Conservation (phyloP, 345 rosid species). For the Diplotaxis tenuifolia region DNA sequence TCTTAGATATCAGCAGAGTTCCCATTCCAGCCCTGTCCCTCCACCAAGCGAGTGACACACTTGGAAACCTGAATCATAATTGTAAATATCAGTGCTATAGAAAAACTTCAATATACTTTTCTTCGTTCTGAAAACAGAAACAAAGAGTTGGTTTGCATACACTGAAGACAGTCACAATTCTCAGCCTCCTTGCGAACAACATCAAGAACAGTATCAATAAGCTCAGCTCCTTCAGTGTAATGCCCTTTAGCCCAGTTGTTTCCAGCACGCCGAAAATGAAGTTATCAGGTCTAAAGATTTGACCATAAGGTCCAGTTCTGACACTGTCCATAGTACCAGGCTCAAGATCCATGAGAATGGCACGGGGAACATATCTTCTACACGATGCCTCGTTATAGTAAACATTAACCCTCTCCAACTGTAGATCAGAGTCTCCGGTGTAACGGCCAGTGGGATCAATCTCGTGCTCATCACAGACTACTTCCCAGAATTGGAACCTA, state of each 20-base stretch:
- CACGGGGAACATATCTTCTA: slow-evolving; percentile 71
- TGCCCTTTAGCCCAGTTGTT: slow-evolving; percentile 88
- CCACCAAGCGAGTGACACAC: slow-evolving; percentile 84
- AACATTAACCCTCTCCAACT: slow-evolving; percentile 68
- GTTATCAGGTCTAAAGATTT: slow-evolving; percentile 69
- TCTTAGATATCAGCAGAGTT: slow-evolving; percentile 68
- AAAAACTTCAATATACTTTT: neutral
- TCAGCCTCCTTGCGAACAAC: slow-evolving; percentile 79
- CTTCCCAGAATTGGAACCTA: slow-evolving; percentile 87
- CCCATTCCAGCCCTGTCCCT: slow-evolving; percentile 88
- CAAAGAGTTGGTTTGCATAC: slow-evolving; percentile 18
- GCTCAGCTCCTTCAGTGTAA: slow-evolving; percentile 80
- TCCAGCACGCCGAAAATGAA: slow-evolving; percentile 75
- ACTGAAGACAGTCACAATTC: slow-evolving; percentile 77
- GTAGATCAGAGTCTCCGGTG: slow-evolving; percentile 59
- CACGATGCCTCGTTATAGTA: slow-evolving; percentile 80
- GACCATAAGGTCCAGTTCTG: slow-evolving; percentile 73
- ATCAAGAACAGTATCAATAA: slow-evolving; percentile 68
- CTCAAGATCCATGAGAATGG: slow-evolving; percentile 77
- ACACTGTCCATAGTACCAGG: slow-evolving; percentile 82
- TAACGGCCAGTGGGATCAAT: slow-evolving; percentile 78
- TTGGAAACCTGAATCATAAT: slow-evolving; percentile 56
- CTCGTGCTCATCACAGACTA: slow-evolving; percentile 71
- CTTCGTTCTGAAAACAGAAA: neutral
- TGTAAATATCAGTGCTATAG: neutral